A percentile compares a stretch with the other conserved stretches of the same genome.
phyloP scores from a whole-genome alignment of 805 yeast genomes.

The Pachysolen tannophilus region DNA sequence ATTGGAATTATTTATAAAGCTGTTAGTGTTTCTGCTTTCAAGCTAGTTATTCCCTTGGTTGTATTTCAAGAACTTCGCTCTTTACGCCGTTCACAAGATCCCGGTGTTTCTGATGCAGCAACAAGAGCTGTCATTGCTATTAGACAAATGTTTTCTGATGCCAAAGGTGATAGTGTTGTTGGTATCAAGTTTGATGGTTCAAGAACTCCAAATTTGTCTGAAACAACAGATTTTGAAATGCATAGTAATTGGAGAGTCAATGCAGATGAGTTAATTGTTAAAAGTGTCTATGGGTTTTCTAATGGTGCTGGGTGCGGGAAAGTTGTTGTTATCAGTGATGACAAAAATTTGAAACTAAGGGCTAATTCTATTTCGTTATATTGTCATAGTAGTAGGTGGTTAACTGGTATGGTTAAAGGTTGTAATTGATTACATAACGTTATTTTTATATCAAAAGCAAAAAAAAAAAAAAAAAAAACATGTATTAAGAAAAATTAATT shows the following conservation, averaged over 20 bases:
- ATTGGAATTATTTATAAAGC: slow-evolving; percentile 72
- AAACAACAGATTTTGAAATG: slow-evolving; percentile 66
- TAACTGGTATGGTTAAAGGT: slow-evolving; percentile 6
- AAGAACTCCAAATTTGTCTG: slow-evolving; percentile 58
- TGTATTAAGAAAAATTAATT: no score
- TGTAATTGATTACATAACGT: slow-evolving; percentile 6
- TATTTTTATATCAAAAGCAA: no score
- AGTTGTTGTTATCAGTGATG: slow-evolving; percentile 8
- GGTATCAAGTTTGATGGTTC: slow-evolving; percentile 67
- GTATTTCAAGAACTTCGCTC: slow-evolving; percentile 75
- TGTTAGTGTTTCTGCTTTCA: slow-evolving; percentile 49
- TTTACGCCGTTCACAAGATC: slow-evolving; percentile 61
- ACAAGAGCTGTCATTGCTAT: slow-evolving; percentile 72
- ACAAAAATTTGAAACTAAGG: slow-evolving; percentile 7
- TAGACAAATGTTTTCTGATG: slow-evolving; percentile 38
- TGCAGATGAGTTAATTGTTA: slow-evolving; percentile 62
- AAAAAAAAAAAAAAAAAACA: no score
- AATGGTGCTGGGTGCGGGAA: slow-evolving; percentile 10
- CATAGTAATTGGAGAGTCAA: slow-evolving; percentile 65
- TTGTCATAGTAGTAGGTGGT: slow-evolving; percentile 8
- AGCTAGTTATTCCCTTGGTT: slow-evolving; percentile 59
- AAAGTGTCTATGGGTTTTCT: slow-evolving; percentile 37
- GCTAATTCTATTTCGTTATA: slow-evolving; percentile 2
- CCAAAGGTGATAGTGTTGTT: slow-evolving; percentile 40
- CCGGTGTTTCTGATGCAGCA: slow-evolving; percentile 70